phyloP scores from a whole-genome alignment of 352 stramenopile species.

The Phytophthora fragariae region DNA sequence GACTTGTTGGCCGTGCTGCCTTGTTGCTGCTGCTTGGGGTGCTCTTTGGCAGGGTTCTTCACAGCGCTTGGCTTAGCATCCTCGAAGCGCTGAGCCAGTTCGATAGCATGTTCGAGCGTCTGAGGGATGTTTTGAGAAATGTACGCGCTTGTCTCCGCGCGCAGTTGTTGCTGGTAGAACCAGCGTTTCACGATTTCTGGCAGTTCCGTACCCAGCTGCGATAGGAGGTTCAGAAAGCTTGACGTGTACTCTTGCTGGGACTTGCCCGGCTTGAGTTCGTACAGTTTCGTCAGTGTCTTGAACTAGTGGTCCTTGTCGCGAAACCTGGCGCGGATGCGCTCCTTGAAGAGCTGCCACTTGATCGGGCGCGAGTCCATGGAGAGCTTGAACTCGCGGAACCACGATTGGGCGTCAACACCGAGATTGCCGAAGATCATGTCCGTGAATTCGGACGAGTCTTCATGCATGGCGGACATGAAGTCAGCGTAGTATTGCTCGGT shows the following conservation, averaged over 20 bases:
- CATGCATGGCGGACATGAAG: not conserved
- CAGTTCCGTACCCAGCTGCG: not conserved
- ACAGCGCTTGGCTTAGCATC: not conserved
- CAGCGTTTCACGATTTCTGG: not conserved
- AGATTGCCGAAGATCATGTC: constrained; percentile 18
- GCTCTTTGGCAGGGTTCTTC: too few relatives aligned
- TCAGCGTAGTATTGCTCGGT: constrained; percentile 21
- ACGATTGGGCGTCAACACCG: constrained; percentile 15
- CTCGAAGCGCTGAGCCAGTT: not conserved
- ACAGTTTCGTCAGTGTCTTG: constrained; percentile 16
- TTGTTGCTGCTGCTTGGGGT: too few relatives aligned
- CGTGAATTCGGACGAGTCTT: not conserved
- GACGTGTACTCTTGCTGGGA: constrained; percentile 23
- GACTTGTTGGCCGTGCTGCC: not conserved
- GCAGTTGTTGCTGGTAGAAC: not conserved
- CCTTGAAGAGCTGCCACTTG: constrained; percentile 12
- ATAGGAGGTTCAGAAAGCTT: not conserved
- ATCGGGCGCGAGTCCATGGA: not conserved
- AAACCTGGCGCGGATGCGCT: constrained; percentile 15
- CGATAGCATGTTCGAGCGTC: not conserved
- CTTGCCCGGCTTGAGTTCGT: constrained; percentile 9
- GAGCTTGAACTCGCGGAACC: constrained; percentile 13
- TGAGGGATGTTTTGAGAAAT: not conserved
- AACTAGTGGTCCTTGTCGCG: constrained; percentile 19
- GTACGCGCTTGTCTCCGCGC: not conserved